Evolutionary conservation across 352 stramenopile species (phyloP), one percentile per base, ranked within the genome.

Genomic region (Phytophthora sansomeana): DNA sequence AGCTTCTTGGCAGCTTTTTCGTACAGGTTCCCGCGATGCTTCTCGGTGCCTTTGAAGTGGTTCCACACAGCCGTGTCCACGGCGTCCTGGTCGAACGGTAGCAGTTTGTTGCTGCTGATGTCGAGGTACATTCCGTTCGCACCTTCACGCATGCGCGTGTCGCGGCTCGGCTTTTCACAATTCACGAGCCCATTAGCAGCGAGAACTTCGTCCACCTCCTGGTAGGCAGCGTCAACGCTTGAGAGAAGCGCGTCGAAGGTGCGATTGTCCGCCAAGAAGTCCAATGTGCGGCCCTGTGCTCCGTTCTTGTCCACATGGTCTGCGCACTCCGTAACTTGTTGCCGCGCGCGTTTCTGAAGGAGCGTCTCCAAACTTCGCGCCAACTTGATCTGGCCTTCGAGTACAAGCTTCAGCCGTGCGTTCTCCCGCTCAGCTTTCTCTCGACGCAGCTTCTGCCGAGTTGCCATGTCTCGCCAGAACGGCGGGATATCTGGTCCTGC

Each of bases 351-450:
- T 61, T 84, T 80, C 54, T 72, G 61, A 24, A 89, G 67, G 2
- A 83, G 58, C 7, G 36, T 52, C 56, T 81, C 77, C 38, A 88
- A 76, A 44, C 68, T 77, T 60, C 72, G 74, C 14, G 74, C 65
- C 43, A 84, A 44, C 51, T 86, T 78, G 51, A 83, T 67, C 63
- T 87, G 78, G 2, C 66, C 75, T 50, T 85, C 78, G 5, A 90
- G 65, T 29, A 84, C 74, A 0, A 75, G 57, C 52, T 85, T 88
- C 7, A 90, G 63, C 6, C 74, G 74, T 5, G 70, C 69, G 50
- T 89, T 87, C 62, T 90, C 78, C 6, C 69, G 71, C 57, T 87
- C 74, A 11, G 73, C 51, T 32, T 72, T 69, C 3, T 70, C 67
- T 13, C 73, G 67, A 35, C 76, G 71, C 35, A 75, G 59, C 26